Evolutionary conservation across 192 early-diverging fungal genomes (phyloP).

Genomic region (Entrophospora sp.): DNA sequence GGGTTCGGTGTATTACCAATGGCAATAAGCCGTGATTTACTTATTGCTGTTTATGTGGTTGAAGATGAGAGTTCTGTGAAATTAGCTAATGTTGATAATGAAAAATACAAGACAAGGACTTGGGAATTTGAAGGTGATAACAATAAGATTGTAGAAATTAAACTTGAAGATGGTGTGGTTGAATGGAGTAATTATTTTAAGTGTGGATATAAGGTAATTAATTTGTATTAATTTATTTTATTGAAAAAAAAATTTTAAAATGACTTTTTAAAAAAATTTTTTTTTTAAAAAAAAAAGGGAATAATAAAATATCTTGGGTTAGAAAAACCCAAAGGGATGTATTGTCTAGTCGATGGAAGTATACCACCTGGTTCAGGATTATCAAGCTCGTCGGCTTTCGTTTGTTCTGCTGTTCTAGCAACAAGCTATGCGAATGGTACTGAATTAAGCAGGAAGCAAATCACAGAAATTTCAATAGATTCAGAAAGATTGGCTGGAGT

Average conservation of each 20-base stretch:
- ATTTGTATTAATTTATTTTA: too few species aligned
- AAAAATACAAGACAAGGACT: constrained; percentile 41
- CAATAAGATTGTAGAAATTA: constrained; percentile 55
- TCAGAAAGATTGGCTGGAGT: constrained; percentile 77
- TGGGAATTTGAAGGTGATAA: constrained; percentile 47
- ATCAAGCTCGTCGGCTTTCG: constrained; percentile 79
- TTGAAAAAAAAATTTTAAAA: too few species aligned
- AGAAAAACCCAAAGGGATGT: constrained; percentile 47
- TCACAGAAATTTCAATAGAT: constrained; percentile 68
- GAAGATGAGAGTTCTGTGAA: constrained; percentile 32
- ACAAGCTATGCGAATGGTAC: constrained; percentile 46
- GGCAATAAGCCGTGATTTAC: constrained; percentile 78
- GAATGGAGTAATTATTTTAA: constrained; percentile 92
- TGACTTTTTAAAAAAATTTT: too few species aligned
- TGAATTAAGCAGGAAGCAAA: constrained; percentile 36
- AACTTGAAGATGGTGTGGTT: constrained; percentile 44
- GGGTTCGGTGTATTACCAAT: constrained; percentile 92
- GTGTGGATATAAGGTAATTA: constrained; percentile 71
- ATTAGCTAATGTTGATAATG: constrained; percentile 43
- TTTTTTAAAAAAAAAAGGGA: too few species aligned
- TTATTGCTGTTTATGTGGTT: constrained; percentile 43
- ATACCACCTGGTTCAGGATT: constrained; percentile 80
- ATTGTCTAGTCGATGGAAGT: constrained; percentile 65
- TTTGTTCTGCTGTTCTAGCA: constrained; percentile 68
- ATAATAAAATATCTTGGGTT: constrained; percentile 44